Conservation (phyloP, 768 basidiomycete genomes). For the Boletus pseudo-olivaceus region DNA sequence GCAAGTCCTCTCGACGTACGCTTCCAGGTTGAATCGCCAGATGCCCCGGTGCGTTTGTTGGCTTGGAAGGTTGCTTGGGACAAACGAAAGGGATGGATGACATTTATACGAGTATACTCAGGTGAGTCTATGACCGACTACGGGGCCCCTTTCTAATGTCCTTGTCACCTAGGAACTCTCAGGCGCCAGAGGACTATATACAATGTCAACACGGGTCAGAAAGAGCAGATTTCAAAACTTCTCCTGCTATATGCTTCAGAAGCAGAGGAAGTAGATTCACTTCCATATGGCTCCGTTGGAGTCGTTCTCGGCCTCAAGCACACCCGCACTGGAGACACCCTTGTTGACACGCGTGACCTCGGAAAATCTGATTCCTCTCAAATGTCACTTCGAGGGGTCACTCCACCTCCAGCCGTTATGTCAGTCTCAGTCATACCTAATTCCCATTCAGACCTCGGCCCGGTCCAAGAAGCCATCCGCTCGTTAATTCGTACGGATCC, state of each 20-base stretch:
- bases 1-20: conserved; percentile 72
- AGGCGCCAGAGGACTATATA: conserved; percentile 57
- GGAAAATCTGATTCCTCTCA: conserved; percentile 32
- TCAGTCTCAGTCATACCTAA: conserved; percentile 79
- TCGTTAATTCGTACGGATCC: conserved; percentile 82
- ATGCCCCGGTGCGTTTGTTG: conserved; percentile 56
- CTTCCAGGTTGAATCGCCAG: conserved; percentile 41
- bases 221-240: conserved; percentile 72
- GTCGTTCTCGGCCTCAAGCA: conserved; percentile 79
- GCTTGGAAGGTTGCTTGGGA: conserved; percentile 94
- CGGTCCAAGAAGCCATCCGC: conserved; percentile 72
- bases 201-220: conserved; percentile 65
- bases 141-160: conserved; percentile 1
- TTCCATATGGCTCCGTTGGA: conserved; percentile 81
- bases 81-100: conserved; percentile 84
- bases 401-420: conserved; percentile 80
- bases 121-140: conserved; percentile 41
- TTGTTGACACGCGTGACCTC: conserved; percentile 52
- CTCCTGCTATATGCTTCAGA: conserved; percentile 77
- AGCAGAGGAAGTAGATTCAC: conserved; percentile 69
- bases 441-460: conserved; percentile 72
- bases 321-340: conserved; percentile 85
- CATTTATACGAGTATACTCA: conserved; percentile 85
- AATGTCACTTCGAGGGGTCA: conserved; percentile 56
- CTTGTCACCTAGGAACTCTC: conserved; percentile 48